These are phyloP conservation scores for Didymellaceae sp. DNA, from an alignment of 2,329 filamentous ascomycete species.

Conservation along the genomic window DNA sequence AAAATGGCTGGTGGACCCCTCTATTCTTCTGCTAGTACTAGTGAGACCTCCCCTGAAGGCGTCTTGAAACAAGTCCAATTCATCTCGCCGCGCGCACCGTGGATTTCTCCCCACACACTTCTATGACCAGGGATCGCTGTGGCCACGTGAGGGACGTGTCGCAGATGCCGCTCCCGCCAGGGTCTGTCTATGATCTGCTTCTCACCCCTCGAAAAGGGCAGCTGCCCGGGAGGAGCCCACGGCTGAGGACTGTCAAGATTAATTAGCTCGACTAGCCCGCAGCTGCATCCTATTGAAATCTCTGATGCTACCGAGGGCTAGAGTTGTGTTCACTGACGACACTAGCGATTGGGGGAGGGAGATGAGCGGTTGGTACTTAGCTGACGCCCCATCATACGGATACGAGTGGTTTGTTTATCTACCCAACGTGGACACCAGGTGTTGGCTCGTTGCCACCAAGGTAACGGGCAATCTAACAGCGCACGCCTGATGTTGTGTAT, in stretches of 20 bases:
- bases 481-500: too few species aligned
- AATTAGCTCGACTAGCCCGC: conserved; percentile 6
- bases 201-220: conserved; percentile 4
- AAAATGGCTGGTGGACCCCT: conserved; percentile 14
- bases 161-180: conserved; percentile 6
- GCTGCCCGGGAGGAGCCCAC: conserved; percentile 6
- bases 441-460: too few species aligned
- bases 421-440: too few species aligned
- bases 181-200: conserved; percentile 8
- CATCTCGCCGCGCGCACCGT: conserved; percentile 8
- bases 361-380: conserved; percentile 7
- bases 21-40: conserved; percentile 11
- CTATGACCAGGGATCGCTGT: conserved; percentile 10
- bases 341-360: conserved; percentile 1
- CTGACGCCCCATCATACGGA: too few species aligned
- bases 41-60: conserved; percentile 10
- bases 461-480: too few species aligned
- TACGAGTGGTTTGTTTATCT: too few species aligned
- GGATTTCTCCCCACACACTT: conserved; percentile 1
- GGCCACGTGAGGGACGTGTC: conserved; percentile 3
- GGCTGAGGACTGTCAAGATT: conserved; percentile 7
- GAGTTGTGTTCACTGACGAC: not conserved
- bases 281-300: conserved; percentile 5
- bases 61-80: conserved; percentile 10
- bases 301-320: not conserved